phyloP scores from a whole-genome alignment of 345 rosid species.

The Hibiscus mutabilis region DNA sequence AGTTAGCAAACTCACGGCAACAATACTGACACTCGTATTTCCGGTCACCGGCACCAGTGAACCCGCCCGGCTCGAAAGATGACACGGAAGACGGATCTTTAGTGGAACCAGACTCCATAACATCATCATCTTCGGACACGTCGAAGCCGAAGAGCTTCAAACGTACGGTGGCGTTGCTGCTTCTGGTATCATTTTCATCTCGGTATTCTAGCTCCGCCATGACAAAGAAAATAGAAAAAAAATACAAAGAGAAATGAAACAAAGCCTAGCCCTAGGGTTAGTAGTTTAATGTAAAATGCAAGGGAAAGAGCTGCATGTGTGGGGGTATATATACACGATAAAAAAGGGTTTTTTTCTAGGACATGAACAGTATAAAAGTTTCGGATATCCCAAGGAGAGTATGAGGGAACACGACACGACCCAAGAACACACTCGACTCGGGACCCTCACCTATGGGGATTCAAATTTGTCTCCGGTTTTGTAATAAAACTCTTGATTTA shows the following conservation, averaged over 20 bases:
- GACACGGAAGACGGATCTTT: slow-evolving; percentile 23
- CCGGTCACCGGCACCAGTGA: slow-evolving; percentile 37
- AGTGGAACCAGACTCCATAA: slow-evolving; percentile 19
- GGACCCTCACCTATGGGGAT: slow-evolving; percentile 21
- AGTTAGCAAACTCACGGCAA: slow-evolving; percentile 69
- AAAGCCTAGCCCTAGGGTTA: neutral
- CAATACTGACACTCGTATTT: slow-evolving; percentile 86
- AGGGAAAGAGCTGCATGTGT: slow-evolving; percentile 30
- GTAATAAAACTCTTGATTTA: too few species aligned
- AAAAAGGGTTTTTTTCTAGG: slow-evolving; percentile 13
- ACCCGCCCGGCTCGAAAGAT: slow-evolving; percentile 20
- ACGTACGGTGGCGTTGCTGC: slow-evolving; percentile 27
- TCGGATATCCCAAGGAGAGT: slow-evolving; percentile 57
- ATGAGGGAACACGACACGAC: slow-evolving; percentile 40
- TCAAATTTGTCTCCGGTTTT: too few species aligned
- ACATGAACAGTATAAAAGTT: slow-evolving; percentile 22
- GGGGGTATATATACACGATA: slow-evolving; percentile 32
- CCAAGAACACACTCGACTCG: slow-evolving; percentile 34
- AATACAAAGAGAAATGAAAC: neutral
- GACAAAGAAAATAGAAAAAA: neutral
- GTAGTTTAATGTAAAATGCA: slow-evolving; percentile 1
- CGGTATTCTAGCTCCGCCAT: slow-evolving; percentile 55
- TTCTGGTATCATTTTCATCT: slow-evolving; percentile 26
- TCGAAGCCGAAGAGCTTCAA: slow-evolving; percentile 83
- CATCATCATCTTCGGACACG: slow-evolving; percentile 66